These are phyloP conservation scores for Sporothrix mexicana DNA, from an alignment of 2,329 filamentous ascomycete genomes.

Conservation along the genomic window DNA sequence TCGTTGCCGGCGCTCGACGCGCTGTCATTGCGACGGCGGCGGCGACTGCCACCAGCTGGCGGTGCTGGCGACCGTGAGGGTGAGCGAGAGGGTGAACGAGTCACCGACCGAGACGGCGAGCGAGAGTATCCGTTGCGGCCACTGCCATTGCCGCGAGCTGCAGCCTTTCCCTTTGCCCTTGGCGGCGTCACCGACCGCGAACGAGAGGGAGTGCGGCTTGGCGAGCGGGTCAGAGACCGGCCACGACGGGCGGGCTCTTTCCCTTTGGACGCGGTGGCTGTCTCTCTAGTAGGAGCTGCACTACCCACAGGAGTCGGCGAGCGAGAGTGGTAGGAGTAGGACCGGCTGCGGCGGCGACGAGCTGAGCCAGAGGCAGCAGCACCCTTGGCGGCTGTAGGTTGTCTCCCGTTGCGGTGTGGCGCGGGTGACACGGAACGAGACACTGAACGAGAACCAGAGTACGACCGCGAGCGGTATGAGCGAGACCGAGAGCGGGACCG, in stretches of 20 bases:
- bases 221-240: conserved; percentile 21
- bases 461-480: conserved; percentile 38
- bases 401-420: conserved; percentile 14
- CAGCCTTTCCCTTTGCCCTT: background rate
- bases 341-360: conserved; percentile 15
- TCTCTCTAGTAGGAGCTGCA: background rate
- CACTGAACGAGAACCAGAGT: background rate
- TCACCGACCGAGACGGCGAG: conserved; percentile 24
- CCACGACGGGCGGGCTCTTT: conserved; percentile 1
- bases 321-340: conserved; percentile 22
- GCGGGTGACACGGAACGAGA: conserved; percentile 26
- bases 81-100: conserved; percentile 6
- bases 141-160: conserved; percentile 7
- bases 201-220: conserved; percentile 11
- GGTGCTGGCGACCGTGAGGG: conserved; percentile 24
- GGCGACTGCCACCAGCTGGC: conserved; percentile 33
- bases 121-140: conserved; percentile 8
- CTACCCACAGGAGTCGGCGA: background rate
- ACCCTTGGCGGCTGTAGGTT: background rate
- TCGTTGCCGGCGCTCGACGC: conserved; percentile 35
- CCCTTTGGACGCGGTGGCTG: background rate
- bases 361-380: too few species aligned
- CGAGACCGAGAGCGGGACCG: background rate
- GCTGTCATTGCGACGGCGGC: conserved; percentile 37
- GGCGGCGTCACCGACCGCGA: conserved; percentile 14